Percentiles rank a stretch among this genome's conserved stretches.
phyloP scores from a whole-genome alignment of 176 grass and related monocot species.

The Puya raimondii region DNA sequence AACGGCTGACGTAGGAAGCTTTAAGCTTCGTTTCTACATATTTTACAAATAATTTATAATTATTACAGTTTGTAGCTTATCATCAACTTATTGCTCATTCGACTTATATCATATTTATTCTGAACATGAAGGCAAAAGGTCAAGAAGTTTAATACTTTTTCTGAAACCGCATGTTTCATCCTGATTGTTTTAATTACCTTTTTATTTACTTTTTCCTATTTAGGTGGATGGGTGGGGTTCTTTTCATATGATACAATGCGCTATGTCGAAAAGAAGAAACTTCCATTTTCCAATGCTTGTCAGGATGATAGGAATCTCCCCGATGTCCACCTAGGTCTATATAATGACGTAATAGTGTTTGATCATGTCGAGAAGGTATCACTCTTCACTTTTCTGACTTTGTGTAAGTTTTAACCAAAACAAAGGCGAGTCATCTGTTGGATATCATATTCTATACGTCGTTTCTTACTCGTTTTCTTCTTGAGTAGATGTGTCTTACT shows the following conservation, averaged over 20 bases:
- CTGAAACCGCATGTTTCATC: background rate
- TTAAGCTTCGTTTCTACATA: too few species aligned
- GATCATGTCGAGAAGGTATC: conserved; percentile 85
- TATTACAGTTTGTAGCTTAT: too few species aligned
- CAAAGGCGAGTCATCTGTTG: background rate
- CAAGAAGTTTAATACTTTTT: background rate
- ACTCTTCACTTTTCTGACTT: background rate
- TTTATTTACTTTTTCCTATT: conserved; percentile 16
- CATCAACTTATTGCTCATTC: background rate
- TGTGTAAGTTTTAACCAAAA: background rate
- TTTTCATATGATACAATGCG: conserved; percentile 94
- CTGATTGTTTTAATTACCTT: background rate
- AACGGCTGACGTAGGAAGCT: too few species aligned
- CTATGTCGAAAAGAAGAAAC: conserved; percentile 89
- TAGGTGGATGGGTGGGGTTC: conserved; percentile 91
- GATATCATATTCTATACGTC: background rate
- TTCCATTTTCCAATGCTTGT: conserved; percentile 65
- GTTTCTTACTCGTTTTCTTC: too few species aligned
- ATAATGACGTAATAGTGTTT: conserved; percentile 74
- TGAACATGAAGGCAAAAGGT: background rate
- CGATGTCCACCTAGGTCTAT: conserved; percentile 87
- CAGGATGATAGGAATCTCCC: conserved; percentile 71
- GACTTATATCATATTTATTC: background rate
- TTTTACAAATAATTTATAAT: too few species aligned
- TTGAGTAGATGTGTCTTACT: too few species aligned